Evolutionary conservation across 2,329 filamentous ascomycete genomes (phyloP), one percentile per base, ranked within the genome.

Genomic region (Diaporthe sp.): DNA sequence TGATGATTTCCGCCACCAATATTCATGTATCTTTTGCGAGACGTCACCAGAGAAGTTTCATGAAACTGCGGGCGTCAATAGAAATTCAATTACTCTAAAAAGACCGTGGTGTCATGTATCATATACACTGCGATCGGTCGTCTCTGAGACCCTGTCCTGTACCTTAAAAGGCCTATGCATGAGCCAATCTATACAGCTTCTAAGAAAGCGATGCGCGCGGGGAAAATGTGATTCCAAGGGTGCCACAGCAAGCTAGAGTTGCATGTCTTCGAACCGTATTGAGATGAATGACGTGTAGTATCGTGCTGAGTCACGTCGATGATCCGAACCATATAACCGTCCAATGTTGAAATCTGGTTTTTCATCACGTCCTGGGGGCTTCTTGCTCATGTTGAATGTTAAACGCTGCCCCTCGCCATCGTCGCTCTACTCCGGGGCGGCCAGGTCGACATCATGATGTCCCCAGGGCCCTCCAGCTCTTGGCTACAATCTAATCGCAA

Each of bases 401-500:
- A 65, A 2, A 65, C 61, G 19, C 61, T 65, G 42, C 61, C 61
- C 19, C 42, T 65, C 2, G 61, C 25, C 61, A 65, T 49, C 4
- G 61, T 65, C 19, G 42, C 42, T 65, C 61, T 22, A 34, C 9
- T 65, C 28, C 28, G 61, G 34, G 28, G 61, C 15, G 61, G 61
- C 61, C 61, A 65, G 28, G 17, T 34, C 3, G 61, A 49, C 42
- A 65, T 31, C 19, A 65, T 46, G 17, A 49, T 49, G 28, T 49
- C 61, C 4, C 9, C 42, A 5, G 42, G 25, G 25, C 61, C 9
- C 19, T 65, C 42, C 25, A 65, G 28, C 4, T 65, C 61, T 8
- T 65, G 61, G 15, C 61, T 65, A 25, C 61, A 65, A 49, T 65
- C 61, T 22, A 65, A 6, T 49, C 61, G 61, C 61, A 65, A 49